phyloP scores from a whole-genome alignment of 192 early-diverging fungal species.

The Phycomyces nitens region DNA sequence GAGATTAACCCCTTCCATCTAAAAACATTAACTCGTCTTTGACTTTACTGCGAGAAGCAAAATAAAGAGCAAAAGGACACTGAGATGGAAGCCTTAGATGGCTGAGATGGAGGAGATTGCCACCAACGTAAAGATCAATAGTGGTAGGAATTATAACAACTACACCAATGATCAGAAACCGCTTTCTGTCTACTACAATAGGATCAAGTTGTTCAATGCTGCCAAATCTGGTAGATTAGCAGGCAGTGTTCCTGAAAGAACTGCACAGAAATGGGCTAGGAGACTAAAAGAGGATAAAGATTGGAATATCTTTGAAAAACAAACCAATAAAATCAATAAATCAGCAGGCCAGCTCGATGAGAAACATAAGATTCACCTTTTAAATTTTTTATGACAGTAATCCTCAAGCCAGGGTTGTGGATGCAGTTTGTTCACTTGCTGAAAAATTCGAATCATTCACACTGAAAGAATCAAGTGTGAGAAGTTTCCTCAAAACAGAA shows the following conservation, averaged over 20 bases:
- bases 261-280: constrained; percentile 11
- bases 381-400: constrained; percentile 4
- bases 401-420: constrained; percentile 6
- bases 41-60: too few species aligned
- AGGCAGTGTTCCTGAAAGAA: neutral
- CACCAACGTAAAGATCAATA: constrained; percentile 4
- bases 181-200: constrained; percentile 8
- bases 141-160: constrained; percentile 2
- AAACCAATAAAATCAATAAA: constrained; percentile 12
- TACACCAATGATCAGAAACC: constrained; percentile 12
- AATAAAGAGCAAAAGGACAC: too few species aligned
- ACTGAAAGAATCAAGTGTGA: constrained; percentile 6
- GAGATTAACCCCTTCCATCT: too few species aligned
- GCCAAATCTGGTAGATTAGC: constrained; percentile 3
- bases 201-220: constrained; percentile 1
- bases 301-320: constrained; percentile 6
- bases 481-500: constrained; percentile 10
- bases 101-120: constrained; percentile 10
- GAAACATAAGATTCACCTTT: constrained; percentile 11
- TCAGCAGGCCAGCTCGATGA: constrained; percentile 9
- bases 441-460: constrained; percentile 5
- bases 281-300: constrained; percentile 10
- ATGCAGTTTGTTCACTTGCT: constrained; percentile 3
- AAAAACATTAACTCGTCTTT: too few species aligned
- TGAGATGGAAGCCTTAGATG: too few species aligned